Conservation (phyloP, 2,329 filamentous ascomycete species). For the Falciphora oryzae region DNA sequence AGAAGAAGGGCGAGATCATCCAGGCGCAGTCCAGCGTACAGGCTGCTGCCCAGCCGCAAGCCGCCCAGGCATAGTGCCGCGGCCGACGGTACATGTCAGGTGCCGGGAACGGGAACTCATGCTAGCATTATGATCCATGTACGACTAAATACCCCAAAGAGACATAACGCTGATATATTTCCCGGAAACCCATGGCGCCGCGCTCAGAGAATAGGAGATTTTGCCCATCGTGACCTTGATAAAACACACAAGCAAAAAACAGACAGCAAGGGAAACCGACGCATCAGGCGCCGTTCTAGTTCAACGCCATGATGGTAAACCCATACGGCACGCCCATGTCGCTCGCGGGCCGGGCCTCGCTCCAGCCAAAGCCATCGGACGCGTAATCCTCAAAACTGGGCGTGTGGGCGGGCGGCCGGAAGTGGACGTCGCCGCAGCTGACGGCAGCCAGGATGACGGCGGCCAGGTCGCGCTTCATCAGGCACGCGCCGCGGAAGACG, state of each 20-base stretch:
- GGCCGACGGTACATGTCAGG: background rate
- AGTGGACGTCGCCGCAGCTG: conserved; percentile 21
- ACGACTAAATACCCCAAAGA: background rate
- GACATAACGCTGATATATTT: background rate
- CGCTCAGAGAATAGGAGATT: background rate
- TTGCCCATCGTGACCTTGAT: background rate
- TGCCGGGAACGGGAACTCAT: background rate
- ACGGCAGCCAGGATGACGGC: conserved; percentile 25
- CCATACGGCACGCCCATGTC: conserved; percentile 32
- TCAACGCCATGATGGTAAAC: conserved; percentile 31
- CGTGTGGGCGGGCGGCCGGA: conserved; percentile 12
- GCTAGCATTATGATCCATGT: conserved; percentile 1
- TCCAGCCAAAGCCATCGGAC: conserved; percentile 22
- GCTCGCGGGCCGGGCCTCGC: conserved; percentile 23
- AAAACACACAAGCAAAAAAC: background rate
- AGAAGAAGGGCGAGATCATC: conserved; percentile 55
- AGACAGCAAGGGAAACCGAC: background rate
- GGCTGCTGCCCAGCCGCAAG: conserved; percentile 25
- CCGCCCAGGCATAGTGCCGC: conserved; percentile 22
- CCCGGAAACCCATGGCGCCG: background rate
- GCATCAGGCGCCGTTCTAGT: conserved; percentile 18
- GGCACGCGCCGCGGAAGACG: conserved; percentile 25
- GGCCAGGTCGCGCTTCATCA: conserved; percentile 26
- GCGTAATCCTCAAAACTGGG: conserved; percentile 21
- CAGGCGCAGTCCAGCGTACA: conserved; percentile 47